Percentiles rank a stretch among this genome's conserved stretches.
phyloP scores from a whole-genome alignment of 2,329 filamentous ascomycete species.

The Colletotrichum orchidophilum region DNA sequence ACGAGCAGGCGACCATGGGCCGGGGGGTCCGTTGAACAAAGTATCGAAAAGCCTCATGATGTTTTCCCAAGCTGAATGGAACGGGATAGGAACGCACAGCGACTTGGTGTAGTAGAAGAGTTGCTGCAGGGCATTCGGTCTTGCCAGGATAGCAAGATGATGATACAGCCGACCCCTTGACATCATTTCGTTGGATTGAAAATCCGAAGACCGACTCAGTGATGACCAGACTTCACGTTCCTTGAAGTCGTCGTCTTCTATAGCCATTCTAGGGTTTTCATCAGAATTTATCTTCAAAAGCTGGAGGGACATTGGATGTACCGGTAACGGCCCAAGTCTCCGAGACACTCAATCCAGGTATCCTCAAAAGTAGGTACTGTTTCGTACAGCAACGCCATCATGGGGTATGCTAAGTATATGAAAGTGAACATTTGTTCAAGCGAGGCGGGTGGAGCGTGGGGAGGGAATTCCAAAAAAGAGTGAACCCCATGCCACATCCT shows the following conservation, averaged over 20 bases:
- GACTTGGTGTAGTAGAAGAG: slow-evolving; percentile 78
- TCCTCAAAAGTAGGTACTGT: slow-evolving; percentile 84
- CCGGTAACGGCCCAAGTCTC: slow-evolving; percentile 81
- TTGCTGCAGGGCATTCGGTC: slow-evolving; percentile 75
- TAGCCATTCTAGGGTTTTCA: slow-evolving; percentile 71
- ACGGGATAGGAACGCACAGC: slow-evolving; percentile 73
- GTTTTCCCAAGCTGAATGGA: slow-evolving; percentile 73
- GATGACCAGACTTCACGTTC: slow-evolving; percentile 85
- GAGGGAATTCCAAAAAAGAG: slow-evolving; percentile 79
- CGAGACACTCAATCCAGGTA: no score
- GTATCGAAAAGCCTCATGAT: slow-evolving; percentile 76
- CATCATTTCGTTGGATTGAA: slow-evolving; percentile 79
- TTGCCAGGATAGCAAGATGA: slow-evolving; percentile 82
- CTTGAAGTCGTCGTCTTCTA: slow-evolving; percentile 81
- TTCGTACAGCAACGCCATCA: slow-evolving; percentile 88
- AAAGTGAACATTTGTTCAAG: slow-evolving; percentile 92
- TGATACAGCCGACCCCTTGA: slow-evolving; percentile 84
- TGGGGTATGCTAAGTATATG: slow-evolving; percentile 88
- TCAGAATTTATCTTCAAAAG: neutral
- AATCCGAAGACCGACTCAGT: slow-evolving; percentile 86
- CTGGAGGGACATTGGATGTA: neutral
- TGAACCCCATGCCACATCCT: slow-evolving; percentile 97
- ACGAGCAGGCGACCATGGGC: no score
- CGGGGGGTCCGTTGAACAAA: slow-evolving; percentile 50
- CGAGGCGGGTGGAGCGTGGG: slow-evolving; percentile 77